phyloP scores from a whole-genome alignment of 208 protist species.

The Crithidia brevicula region DNA sequence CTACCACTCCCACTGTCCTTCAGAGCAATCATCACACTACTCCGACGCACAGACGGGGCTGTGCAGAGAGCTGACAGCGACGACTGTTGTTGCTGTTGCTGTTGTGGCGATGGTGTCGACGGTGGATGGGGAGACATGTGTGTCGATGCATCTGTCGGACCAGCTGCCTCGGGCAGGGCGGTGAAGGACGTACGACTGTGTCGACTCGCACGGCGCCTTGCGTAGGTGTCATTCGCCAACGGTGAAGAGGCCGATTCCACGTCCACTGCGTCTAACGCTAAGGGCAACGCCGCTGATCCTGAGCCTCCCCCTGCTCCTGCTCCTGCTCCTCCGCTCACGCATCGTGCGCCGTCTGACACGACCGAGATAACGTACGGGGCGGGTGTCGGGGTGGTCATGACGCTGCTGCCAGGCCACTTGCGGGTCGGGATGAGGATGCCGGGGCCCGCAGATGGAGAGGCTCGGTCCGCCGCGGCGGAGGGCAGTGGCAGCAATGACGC shows the following conservation, averaged over 20 bases:
- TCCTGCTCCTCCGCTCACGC: neutral
- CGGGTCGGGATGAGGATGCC: constrained; percentile 19
- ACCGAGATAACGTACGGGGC: neutral
- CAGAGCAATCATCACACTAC: neutral
- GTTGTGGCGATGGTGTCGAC: neutral
- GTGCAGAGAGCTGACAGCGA: neutral
- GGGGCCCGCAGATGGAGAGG: constrained; percentile 10
- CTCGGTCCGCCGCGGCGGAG: neutral
- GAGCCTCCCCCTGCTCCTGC: too few relatives aligned
- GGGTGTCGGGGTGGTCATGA: constrained; percentile 1
- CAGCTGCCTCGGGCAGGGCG: neutral
- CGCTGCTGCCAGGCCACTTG: constrained; percentile 12
- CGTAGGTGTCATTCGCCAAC: neutral
- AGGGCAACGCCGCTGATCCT: too few relatives aligned
- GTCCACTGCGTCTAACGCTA: neutral
- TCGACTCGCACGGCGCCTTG: neutral
- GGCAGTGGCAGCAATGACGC: neutral
- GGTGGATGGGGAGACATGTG: neutral
- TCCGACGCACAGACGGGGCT: neutral
- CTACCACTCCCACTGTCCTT: neutral
- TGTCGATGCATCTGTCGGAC: neutral
- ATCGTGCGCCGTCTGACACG: neutral
- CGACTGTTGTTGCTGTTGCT: neutral
- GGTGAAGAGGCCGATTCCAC: neutral
- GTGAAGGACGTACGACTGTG: constrained; percentile 4